A percentile compares a stretch with the other conserved stretches of the same genome.
These are phyloP conservation scores for Rhinocladiella similis DNA, from an alignment of 2,329 filamentous ascomycete species.

Conservation along the genomic window DNA sequence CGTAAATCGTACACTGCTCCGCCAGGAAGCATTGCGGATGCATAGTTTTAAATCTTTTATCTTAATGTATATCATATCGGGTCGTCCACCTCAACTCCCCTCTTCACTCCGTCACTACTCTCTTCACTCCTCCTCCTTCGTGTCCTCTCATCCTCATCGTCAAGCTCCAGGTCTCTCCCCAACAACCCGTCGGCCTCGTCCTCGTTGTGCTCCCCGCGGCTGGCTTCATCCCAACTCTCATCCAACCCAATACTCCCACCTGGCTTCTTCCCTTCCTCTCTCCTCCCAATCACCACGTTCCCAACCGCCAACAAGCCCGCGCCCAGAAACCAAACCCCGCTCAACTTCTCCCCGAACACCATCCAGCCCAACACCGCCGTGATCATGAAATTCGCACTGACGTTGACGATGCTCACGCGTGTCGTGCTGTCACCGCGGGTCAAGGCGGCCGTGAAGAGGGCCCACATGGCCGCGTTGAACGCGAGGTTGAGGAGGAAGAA, in stretches of 20 bases:
- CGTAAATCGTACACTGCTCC: too few relatives aligned
- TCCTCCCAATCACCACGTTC: constrained; percentile 62
- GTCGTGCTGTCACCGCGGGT: constrained; percentile 62
- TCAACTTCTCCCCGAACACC: constrained; percentile 58
- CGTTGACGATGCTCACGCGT: constrained; percentile 65
- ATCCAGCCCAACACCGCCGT: constrained; percentile 60
- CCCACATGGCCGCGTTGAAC: constrained; percentile 67
- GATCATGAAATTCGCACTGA: constrained; percentile 63
- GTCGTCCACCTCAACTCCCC: constrained; percentile 20
- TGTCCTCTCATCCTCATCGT: constrained; percentile 2
- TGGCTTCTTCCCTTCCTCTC: constrained; percentile 43
- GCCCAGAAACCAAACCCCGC: constrained; percentile 62
- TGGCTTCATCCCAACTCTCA: constrained; percentile 8
- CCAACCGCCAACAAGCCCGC: constrained; percentile 60
- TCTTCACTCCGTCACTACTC: constrained; percentile 7
- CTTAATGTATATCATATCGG: too few relatives aligned
- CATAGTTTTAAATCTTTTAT: too few relatives aligned
- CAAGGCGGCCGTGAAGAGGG: constrained; percentile 62
- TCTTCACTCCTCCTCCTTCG: constrained; percentile 9
- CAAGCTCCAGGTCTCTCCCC: constrained; percentile 15
- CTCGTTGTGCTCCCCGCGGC: constrained; percentile 3
- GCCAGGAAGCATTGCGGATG: too few relatives aligned
- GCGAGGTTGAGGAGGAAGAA: constrained; percentile 63
- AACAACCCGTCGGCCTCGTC: constrained; percentile 20
- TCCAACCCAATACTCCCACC: constrained; percentile 16